Base-by-base conservation (phyloP, 495 filamentous ascomycete genomes). In the Neurospora sp. region DNA sequence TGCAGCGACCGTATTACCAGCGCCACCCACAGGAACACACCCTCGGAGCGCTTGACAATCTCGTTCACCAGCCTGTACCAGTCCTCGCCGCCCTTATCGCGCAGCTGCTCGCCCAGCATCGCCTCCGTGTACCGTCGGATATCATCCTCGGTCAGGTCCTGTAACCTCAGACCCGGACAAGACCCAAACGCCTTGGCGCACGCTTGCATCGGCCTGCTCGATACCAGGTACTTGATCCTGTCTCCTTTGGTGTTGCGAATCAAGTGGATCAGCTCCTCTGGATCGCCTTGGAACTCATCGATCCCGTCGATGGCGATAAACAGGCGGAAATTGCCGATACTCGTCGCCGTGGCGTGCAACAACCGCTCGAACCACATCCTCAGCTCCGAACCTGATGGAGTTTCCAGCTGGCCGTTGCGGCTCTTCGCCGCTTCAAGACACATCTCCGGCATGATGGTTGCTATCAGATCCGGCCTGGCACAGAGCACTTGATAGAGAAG, bases 271-370 rank as follows among this genome's bases (percentile, higher is more conserved):
- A 79, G 38, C 0, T 70, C 73, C 27, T 68, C 69, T 7, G 37
- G 72, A 44, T 77, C 70, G 5, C 77, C 83, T 2, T 80, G 71
- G 71, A 76, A 84, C 69, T 87, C 85, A 68, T 86, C 85, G 0
- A 87, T 75, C 2, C 84, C 85, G 73, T 87, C 87, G 41, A 88
- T 82, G 4, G 68, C 68, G 48, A 87, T 83, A 59, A 87, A 81
- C 40, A 69, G 10, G 6, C 35, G n/a, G 3, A 69, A 11, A 14
- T 69, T 41, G 6, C 37, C 37, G 14, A 38, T 22, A 12, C 14
- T 44, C 18, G 35, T 69, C n/a, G 68, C 53, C 53, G 53, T 18
- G 12, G 53, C 53, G 27, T 66, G 40, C 40, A 69, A n/a, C 8
- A 69, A 8, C 4, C 68, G 68, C 20, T 69, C 40, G 35, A 69